Conservation (phyloP, 176 grass and related monocot species). For the Rhynchospora breviuscula region DNA sequence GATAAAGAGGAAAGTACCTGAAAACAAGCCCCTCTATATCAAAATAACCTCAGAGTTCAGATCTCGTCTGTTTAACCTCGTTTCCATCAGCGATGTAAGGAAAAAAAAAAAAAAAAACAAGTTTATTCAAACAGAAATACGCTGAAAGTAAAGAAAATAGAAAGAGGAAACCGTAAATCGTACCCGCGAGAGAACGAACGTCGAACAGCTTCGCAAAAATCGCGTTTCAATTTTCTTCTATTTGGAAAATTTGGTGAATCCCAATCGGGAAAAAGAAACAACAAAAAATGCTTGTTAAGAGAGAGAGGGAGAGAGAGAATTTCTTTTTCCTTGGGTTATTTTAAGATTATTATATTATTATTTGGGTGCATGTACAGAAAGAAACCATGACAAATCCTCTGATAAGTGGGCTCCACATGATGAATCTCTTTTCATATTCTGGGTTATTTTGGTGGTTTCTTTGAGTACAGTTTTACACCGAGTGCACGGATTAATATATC, state of each 20-base stretch:
- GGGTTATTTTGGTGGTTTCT: not conserved
- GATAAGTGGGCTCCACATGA: not conserved
- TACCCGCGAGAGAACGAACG: not conserved
- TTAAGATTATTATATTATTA: not conserved
- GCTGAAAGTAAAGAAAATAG: not conserved
- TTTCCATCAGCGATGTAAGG: not conserved
- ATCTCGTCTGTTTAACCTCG: not conserved
- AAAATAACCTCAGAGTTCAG: conserved; percentile 2
- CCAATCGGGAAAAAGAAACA: conserved; percentile 10
- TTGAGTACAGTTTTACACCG: not conserved
- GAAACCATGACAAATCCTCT: not conserved
- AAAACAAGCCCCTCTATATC: not conserved
- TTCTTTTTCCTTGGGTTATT: not conserved
- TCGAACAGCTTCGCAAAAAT: not conserved
- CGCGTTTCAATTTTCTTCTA: not conserved
- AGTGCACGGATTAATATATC: too few relatives aligned
- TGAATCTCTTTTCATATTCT: not conserved
- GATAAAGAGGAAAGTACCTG: not conserved
- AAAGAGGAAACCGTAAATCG: not conserved
- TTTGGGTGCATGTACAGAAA: not conserved
- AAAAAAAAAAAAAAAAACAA: not conserved
- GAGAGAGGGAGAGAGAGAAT: too few relatives aligned
- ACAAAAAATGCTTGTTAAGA: not conserved
- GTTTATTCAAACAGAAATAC: not conserved
- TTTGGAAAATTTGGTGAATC: conserved; percentile 10